Conservation (phyloP, 1,284 basidiomycete species). For the Mycosarcoma mackinlayi region DNA sequence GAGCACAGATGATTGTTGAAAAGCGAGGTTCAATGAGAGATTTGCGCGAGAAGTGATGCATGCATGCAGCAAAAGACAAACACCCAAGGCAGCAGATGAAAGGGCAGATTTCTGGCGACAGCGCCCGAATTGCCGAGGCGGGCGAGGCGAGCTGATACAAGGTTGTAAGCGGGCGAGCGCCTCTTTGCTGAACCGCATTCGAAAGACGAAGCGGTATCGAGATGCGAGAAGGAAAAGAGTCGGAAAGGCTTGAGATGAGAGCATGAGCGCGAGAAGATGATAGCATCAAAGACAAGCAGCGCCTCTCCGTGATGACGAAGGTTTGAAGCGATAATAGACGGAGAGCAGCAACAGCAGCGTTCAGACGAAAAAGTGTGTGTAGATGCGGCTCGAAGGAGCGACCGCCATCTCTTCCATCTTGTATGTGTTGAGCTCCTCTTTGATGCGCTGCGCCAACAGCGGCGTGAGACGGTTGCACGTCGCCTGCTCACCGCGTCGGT, state of each 20-base stretch:
- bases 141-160: no score
- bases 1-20: no score
- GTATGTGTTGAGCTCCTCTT: slow-evolving; percentile 83
- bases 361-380: slow-evolving; percentile 65
- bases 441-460: slow-evolving; percentile 90
- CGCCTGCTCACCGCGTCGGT: slow-evolving; percentile 91
- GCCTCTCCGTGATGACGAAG: no score
- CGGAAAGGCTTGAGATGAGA: neutral
- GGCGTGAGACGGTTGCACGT: slow-evolving; percentile 97
- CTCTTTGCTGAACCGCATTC: no score
- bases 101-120: no score
- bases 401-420: slow-evolving; percentile 99
- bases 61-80: no score
- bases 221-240: neutral
- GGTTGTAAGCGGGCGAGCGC: no score
- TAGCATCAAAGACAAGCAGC: slow-evolving; percentile 1
- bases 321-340: neutral
- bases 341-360: neutral
- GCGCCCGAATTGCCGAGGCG: no score
- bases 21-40: no score
- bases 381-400: slow-evolving; percentile 71
- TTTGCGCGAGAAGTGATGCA: no score
- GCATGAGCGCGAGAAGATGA: neutral
- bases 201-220: no score
- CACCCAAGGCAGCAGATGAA: no score